phyloP scores from a whole-genome alignment of 1,139 yeast genomes.

The Yamadazyma songkhlaensis region DNA sequence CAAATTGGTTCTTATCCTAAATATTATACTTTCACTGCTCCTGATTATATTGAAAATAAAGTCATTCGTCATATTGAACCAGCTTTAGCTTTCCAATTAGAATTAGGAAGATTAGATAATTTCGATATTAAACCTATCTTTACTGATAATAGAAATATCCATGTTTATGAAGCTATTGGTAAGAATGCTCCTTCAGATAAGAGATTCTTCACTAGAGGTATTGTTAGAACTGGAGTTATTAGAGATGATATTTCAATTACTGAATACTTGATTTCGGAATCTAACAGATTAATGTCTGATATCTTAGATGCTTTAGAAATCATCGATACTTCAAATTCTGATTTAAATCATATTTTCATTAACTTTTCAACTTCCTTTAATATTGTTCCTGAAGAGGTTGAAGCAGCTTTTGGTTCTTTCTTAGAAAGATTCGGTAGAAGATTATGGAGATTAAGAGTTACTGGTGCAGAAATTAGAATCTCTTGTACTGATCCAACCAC shows the following conservation, averaged over 20 bases:
- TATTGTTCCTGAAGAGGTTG: slow-evolving; percentile 91
- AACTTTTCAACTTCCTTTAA: slow-evolving; percentile 95
- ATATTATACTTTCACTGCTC: slow-evolving; percentile 93
- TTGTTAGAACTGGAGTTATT: slow-evolving; percentile 92
- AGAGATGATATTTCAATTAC: slow-evolving; percentile 90
- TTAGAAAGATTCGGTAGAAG: slow-evolving; percentile 96
- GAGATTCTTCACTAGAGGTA: slow-evolving; percentile 95
- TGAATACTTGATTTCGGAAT: slow-evolving; percentile 93
- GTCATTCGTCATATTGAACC: slow-evolving; percentile 98
- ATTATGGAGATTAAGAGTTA: slow-evolving; percentile 92
- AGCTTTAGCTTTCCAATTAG: slow-evolving; percentile 95
- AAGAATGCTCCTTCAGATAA: slow-evolving; percentile 91
- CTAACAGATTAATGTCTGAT: slow-evolving; percentile 92
- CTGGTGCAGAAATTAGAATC: slow-evolving; percentile 96
- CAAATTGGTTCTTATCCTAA: slow-evolving; percentile 86
- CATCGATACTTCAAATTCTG: slow-evolving; percentile 91
- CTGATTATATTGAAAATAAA: slow-evolving; percentile 76
- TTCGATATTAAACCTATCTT: slow-evolving; percentile 92
- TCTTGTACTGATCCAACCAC: slow-evolving; percentile 87
- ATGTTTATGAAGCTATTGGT: slow-evolving; percentile 94
- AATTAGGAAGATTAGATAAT: slow-evolving; percentile 89
- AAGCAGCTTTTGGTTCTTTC: slow-evolving; percentile 96
- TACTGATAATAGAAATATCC: slow-evolving; percentile 96
- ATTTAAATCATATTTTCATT: slow-evolving; percentile 92
- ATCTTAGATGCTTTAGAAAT: slow-evolving; percentile 93